These are phyloP conservation scores for Achaetomium macrosporum DNA, from an alignment of 2,329 filamentous ascomycete genomes.

Conservation along the genomic window DNA sequence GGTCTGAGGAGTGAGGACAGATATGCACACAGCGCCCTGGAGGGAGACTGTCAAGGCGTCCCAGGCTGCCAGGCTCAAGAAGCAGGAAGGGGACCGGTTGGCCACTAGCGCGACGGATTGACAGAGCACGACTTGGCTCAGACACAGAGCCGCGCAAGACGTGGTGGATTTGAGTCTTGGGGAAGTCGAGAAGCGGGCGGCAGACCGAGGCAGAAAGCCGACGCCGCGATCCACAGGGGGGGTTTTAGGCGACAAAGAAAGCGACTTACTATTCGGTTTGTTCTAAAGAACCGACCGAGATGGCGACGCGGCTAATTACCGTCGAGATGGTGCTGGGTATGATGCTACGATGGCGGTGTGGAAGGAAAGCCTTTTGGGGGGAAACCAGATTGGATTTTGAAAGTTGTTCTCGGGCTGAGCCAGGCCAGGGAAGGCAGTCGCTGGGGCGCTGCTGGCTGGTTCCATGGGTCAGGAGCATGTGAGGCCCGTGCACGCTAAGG, in stretches of 20 bases:
- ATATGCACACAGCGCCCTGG: slow-evolving; percentile 20
- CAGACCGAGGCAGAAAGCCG: slow-evolving; percentile 21
- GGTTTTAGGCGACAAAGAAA: slow-evolving; percentile 12
- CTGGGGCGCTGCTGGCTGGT: slow-evolving; percentile 12
- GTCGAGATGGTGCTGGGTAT: slow-evolving; percentile 22
- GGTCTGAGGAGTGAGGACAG: slow-evolving; percentile 27
- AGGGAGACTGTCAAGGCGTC: slow-evolving; percentile 5
- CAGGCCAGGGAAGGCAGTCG: slow-evolving; percentile 20
- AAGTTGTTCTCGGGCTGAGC: slow-evolving; percentile 27
- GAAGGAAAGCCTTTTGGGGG: slow-evolving; percentile 23
- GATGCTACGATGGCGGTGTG: slow-evolving; percentile 27
- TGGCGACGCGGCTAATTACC: slow-evolving; percentile 23
- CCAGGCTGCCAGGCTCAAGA: slow-evolving; percentile 10
- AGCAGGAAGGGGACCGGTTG: slow-evolving; percentile 5
- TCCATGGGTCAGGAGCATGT: background rate
- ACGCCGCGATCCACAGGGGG: slow-evolving; percentile 15
- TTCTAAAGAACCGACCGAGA: slow-evolving; percentile 17
- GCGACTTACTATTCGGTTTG: slow-evolving; percentile 24
- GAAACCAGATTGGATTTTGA: slow-evolving; percentile 26
- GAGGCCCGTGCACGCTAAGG: slow-evolving; percentile 13
- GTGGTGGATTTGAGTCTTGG: slow-evolving; percentile 10
- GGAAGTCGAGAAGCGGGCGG: slow-evolving; percentile 13
- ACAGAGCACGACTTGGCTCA: slow-evolving; percentile 9
- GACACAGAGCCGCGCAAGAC: slow-evolving; percentile 15
- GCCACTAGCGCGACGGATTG: slow-evolving; percentile 14